Evolutionary conservation across 2,329 filamentous ascomycete species (phyloP).

Genomic region (Botrytis medusae): DNA sequence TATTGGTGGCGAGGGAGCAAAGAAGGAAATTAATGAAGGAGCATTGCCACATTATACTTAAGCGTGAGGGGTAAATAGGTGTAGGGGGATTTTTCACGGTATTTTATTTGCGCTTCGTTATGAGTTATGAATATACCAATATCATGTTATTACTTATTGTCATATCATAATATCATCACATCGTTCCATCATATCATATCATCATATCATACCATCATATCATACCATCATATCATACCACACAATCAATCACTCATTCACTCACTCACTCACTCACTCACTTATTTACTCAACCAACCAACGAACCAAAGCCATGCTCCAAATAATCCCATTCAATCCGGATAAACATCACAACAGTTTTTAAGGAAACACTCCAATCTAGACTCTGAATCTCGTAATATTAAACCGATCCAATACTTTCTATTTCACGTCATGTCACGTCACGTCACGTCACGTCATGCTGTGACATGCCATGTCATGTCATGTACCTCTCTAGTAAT

Average conservation of each 20-base stretch:
- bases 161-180: not conserved
- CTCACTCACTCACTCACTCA: no score
- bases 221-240: not conserved
- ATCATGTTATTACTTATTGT: not conserved
- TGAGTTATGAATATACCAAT: not conserved
- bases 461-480: no score
- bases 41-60: not conserved
- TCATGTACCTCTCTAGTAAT: no score
- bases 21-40: not conserved
- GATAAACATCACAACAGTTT: no score
- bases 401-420: no score
- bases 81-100: not conserved
- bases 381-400: no score
- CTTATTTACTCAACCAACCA: not conserved
- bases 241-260: no score
- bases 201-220: not conserved
- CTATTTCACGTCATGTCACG: no score
- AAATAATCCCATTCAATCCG: not conserved
- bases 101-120: not conserved
- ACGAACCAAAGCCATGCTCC: not conserved
- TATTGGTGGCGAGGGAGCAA: slow-evolving; percentile 22
- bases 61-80: no score
- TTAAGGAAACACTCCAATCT: no score
- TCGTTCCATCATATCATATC: not conserved
- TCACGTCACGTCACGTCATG: no score